Evolutionary conservation across 1,284 basidiomycete genomes (phyloP), one percentile per base, ranked within the genome.

Genomic region (Pyrrhoderma lamaoense): DNA sequence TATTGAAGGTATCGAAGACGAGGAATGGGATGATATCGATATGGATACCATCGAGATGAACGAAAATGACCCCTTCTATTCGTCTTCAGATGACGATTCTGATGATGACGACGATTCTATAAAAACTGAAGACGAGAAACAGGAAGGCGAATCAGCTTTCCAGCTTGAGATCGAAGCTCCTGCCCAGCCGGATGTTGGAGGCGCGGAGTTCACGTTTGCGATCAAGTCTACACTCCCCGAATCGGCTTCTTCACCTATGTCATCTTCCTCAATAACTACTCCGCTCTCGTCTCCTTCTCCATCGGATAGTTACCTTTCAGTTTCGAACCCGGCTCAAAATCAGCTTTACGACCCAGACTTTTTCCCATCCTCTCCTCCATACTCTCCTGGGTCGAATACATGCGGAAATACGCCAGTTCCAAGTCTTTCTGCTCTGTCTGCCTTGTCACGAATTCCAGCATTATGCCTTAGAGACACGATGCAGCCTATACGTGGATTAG

Each of bases 1-100:
- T 53, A 48, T 47, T 45, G 42, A 23, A 51, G 35, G 45, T 42
- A 43, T 43, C 50, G 49, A 38, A 49, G 51, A 38, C 40, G 50
- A 49, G 14, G 47, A 39, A 19, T 45, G 44, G 44, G 44, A 45
- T 21, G 44, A 45, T n/a, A 11, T 31, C 16, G 44, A 27, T 45
- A 18, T 45, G 22, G 44, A 45, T 45, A 3, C 42, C 44, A 8
- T 34, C 8, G 44, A 45, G 11, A 27, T 34, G 22, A 34, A 34
- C 25, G 25, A 45, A 16, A n/a, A 8, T 8, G 44, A 31, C 3
- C n/a, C 22, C 18, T 9, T 14, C 3, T 18, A 22, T n/a, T n/a
- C n/a, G 42, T 14, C n/a, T n/a, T 22, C 18, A 23, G 8, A 23
- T 44, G 42, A 44, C 22, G 27, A 27, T 45, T 16, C 18, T 18